phyloP scores from a whole-genome alignment of 2,329 filamentous ascomycete genomes.

The Fusarium duplospermum region DNA sequence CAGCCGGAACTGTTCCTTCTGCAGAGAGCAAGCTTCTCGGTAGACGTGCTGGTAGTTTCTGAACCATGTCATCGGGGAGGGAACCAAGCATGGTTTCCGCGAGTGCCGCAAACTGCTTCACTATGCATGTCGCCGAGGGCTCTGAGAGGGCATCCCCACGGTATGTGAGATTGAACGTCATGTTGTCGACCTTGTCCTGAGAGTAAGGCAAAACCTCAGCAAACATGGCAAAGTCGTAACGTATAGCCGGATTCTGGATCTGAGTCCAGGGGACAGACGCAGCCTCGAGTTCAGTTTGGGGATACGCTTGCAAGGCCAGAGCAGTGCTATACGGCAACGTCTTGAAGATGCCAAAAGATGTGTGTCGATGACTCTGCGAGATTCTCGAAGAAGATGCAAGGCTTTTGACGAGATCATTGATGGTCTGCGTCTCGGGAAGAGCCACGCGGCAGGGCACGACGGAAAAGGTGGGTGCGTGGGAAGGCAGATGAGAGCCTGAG shows the following conservation, averaged over 20 bases:
- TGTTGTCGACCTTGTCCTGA: neutral
- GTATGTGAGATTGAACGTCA: slow-evolving; percentile 23
- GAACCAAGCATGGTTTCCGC: neutral
- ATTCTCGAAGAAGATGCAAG: slow-evolving; percentile 5
- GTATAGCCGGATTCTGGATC: slow-evolving; percentile 16
- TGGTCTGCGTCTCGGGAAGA: neutral
- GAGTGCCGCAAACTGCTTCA: slow-evolving; percentile 11
- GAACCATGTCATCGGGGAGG: neutral
- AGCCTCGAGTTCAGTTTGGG: neutral
- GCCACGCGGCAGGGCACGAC: slow-evolving; percentile 18
- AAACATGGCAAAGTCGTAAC: slow-evolving; percentile 30
- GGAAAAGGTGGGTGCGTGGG: slow-evolving; percentile 20
- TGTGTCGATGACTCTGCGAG: slow-evolving; percentile 2
- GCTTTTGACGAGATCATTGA: neutral
- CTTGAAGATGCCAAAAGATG: slow-evolving; percentile 19
- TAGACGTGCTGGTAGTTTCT: slow-evolving; percentile 4
- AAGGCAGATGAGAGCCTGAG: neutral
- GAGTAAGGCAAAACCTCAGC: slow-evolving; percentile 16
- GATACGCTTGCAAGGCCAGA: slow-evolving; percentile 17
- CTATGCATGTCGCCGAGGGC: neutral
- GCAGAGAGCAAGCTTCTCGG: neutral
- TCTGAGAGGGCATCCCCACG: slow-evolving; percentile 10
- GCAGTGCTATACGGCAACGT: slow-evolving; percentile 28
- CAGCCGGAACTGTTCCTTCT: neutral
- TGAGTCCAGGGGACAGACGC: slow-evolving; percentile 1